Conservation (phyloP, 345 rosid species). For the Sonneratia alba region DNA sequence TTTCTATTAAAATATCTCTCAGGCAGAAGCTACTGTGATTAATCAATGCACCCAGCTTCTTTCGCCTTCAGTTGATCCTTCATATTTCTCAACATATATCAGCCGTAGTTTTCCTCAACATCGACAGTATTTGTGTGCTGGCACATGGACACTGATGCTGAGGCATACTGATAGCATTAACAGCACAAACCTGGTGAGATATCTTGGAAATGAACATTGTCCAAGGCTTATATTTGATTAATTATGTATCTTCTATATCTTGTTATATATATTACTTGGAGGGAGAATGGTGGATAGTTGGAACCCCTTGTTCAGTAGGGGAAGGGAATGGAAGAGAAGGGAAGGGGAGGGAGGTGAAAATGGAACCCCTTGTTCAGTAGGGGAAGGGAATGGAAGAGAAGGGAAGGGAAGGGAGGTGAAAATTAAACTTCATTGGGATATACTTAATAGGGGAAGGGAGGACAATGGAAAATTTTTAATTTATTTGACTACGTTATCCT, state of each 20-base stretch:
- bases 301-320: too few species aligned
- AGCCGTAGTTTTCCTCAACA: constrained; percentile 75
- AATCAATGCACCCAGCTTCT: constrained; percentile 91
- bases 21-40: constrained; percentile 82
- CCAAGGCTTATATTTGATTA: constrained; percentile 3
- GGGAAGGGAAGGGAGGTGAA: too few species aligned
- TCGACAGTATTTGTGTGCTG: constrained; percentile 86
- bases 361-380: too few species aligned
- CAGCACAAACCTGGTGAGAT: constrained; percentile 66
- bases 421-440: too few species aligned
- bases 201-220: neutral
- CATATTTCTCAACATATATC: constrained; percentile 66
- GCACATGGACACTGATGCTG: constrained; percentile 93
- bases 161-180: constrained; percentile 87
- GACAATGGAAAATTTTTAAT: too few species aligned
- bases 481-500: too few species aligned
- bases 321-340: too few species aligned
- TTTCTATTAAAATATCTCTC: constrained; percentile 17
- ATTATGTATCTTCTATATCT: neutral
- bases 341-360: too few species aligned
- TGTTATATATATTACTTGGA: too few species aligned
- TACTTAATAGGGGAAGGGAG: too few species aligned
- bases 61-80: constrained; percentile 72
- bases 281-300: too few species aligned
- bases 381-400: too few species aligned